Evolutionary conservation across 768 basidiomycete species (phyloP).

Genomic region (Suillus weaverae): DNA sequence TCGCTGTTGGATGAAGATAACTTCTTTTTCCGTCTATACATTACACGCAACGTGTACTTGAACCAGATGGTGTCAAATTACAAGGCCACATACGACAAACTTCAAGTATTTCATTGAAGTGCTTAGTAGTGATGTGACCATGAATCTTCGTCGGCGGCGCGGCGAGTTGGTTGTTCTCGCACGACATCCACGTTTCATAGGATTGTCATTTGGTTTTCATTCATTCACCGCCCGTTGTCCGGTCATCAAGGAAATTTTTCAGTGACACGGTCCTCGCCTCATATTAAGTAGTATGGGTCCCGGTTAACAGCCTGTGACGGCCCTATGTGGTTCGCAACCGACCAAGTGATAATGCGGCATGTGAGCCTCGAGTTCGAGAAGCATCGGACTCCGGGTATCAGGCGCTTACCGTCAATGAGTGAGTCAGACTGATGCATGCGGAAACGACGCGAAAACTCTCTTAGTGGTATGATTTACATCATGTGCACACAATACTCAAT

Average conservation of each 20-base stretch:
- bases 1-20: too few species aligned
- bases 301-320: not conserved
- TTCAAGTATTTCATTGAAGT: too few species aligned
- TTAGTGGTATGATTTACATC: not conserved
- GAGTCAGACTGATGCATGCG: not conserved
- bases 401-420: not conserved
- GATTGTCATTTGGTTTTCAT: not conserved
- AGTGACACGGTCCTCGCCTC: not conserved
- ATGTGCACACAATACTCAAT: not conserved
- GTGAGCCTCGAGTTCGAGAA: not conserved
- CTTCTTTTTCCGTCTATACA: too few species aligned
- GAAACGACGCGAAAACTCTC: not conserved
- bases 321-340: not conserved
- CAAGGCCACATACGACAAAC: too few species aligned
- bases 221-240: not conserved
- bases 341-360: not conserved
- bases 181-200: not conserved
- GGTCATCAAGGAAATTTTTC: not conserved
- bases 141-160: too few species aligned
- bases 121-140: too few species aligned
- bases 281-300: not conserved
- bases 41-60: too few species aligned
- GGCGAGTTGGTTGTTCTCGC: not conserved
- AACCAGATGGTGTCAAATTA: too few species aligned
- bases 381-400: not conserved